Conservation (phyloP, 768 basidiomycete species). For the Agaricus subrufescens region DNA sequence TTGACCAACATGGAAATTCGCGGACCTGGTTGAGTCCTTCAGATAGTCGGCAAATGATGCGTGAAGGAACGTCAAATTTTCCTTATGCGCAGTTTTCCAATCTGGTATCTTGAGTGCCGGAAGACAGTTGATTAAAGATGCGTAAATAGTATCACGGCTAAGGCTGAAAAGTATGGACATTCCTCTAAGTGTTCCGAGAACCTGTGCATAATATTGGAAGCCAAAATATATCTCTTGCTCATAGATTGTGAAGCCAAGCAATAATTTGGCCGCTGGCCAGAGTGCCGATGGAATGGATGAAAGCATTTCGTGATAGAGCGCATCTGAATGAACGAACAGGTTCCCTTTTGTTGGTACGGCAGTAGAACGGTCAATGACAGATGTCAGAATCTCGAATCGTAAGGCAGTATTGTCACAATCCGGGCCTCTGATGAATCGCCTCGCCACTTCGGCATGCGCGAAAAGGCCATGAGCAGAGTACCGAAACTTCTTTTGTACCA, state of each 20-base stretch:
- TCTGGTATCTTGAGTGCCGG: background rate
- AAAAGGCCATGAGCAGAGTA: background rate
- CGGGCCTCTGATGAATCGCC: background rate
- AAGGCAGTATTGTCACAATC: background rate
- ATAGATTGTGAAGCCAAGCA: background rate
- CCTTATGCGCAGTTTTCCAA: background rate
- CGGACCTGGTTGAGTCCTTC: too few relatives aligned
- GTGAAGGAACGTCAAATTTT: background rate
- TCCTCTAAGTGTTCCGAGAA: background rate
- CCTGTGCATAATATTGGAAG: too few relatives aligned
- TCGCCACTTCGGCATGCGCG: background rate
- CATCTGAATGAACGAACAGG: background rate
- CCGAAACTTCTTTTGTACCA: background rate
- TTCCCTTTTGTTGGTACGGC: background rate
- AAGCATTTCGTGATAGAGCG: background rate
- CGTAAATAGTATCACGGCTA: too few relatives aligned
- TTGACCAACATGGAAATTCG: constrained; percentile 7
- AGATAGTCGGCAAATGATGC: constrained; percentile 24
- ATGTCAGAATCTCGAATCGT: background rate
- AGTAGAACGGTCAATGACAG: background rate
- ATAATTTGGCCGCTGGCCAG: background rate
- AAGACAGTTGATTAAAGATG: background rate
- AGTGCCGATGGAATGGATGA: background rate
- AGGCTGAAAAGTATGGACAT: background rate
- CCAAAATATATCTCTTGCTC: too few relatives aligned